These are phyloP conservation scores for Blastocystis sp. DNA, from an alignment of 352 stramenopile species.

Conservation along the genomic window DNA sequence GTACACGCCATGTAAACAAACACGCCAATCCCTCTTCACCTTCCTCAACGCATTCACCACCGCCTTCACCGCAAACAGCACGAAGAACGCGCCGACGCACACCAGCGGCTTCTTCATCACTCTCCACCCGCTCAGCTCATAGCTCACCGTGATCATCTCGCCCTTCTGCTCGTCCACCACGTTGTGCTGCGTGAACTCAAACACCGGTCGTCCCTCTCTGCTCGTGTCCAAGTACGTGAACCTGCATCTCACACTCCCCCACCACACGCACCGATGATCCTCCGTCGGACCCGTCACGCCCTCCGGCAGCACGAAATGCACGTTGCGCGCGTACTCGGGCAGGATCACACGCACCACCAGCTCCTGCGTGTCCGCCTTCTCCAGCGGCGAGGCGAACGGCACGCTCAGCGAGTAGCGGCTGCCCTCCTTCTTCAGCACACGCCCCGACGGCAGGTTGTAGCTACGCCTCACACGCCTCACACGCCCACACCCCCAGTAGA, in stretches of 20 bases:
- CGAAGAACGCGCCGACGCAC: slow-evolving; percentile 68
- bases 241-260: slow-evolving; percentile 67
- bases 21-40: neutral
- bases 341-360: slow-evolving; percentile 74
- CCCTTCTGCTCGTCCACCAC: slow-evolving; percentile 71
- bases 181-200: slow-evolving; percentile 71
- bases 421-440: slow-evolving; percentile 61
- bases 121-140: neutral
- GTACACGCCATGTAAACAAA: too few relatives aligned
- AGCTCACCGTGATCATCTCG: slow-evolving; percentile 73
- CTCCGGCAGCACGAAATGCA: slow-evolving; percentile 72
- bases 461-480: slow-evolving; percentile 64
- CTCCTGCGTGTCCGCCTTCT: slow-evolving; percentile 72
- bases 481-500: slow-evolving; percentile 74
- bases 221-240: slow-evolving; percentile 74
- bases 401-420: slow-evolving; percentile 73
- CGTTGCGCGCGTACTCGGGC: slow-evolving; percentile 72
- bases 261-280: slow-evolving; percentile 67
- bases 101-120: slow-evolving; percentile 69
- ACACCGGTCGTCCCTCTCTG: slow-evolving; percentile 72
- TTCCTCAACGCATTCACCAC: neutral
- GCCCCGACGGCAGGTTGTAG: slow-evolving; percentile 7
- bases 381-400: slow-evolving; percentile 72
- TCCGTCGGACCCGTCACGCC: slow-evolving; percentile 27
- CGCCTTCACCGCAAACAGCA: slow-evolving; percentile 61